phyloP scores from a whole-genome alignment of 495 filamentous ascomycete species.

The Podospora bellae-mahoneyi region DNA sequence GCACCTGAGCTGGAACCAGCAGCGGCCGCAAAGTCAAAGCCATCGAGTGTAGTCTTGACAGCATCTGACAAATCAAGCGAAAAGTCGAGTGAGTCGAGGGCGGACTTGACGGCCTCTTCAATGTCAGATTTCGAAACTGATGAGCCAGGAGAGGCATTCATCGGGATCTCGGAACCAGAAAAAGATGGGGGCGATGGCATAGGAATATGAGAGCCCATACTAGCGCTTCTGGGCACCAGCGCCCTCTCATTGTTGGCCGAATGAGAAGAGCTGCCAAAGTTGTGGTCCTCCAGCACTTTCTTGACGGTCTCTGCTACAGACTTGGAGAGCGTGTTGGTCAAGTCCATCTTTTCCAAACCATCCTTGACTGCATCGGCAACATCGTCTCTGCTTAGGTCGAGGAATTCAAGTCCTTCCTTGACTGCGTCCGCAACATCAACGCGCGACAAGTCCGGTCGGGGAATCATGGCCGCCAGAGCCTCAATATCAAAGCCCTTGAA shows the following conservation, averaged over 20 bases:
- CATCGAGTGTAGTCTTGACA: slow-evolving; percentile 18
- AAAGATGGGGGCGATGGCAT: neutral
- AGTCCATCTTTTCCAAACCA: slow-evolving; percentile 27
- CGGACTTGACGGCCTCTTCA: slow-evolving; percentile 2
- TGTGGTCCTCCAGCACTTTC: slow-evolving; percentile 22
- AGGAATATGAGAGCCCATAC: neutral
- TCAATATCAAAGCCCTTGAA: slow-evolving; percentile 29
- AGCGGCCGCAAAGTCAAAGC: slow-evolving; percentile 11
- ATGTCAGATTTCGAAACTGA: slow-evolving; percentile 11
- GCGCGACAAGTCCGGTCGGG: slow-evolving; percentile 26
- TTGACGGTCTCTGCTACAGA: slow-evolving; percentile 21
- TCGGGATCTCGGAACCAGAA: neutral
- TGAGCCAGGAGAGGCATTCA: neutral
- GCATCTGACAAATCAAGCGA: slow-evolving; percentile 19
- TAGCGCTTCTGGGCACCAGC: slow-evolving; percentile 13
- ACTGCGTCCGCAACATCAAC: slow-evolving; percentile 32
- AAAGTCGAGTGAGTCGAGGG: slow-evolving; percentile 4
- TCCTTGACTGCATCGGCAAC: slow-evolving; percentile 32
- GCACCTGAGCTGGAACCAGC: slow-evolving; percentile 13
- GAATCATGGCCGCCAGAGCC: slow-evolving; percentile 22
- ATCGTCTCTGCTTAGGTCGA: slow-evolving; percentile 27
- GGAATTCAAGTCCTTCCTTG: slow-evolving; percentile 29
- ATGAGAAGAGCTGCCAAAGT: slow-evolving; percentile 18
- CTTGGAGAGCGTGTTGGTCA: slow-evolving; percentile 12
- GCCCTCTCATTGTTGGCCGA: slow-evolving; percentile 9